Base-by-base conservation (phyloP, 1,284 basidiomycete genomes). In the Malassezia brasiliensis region DNA sequence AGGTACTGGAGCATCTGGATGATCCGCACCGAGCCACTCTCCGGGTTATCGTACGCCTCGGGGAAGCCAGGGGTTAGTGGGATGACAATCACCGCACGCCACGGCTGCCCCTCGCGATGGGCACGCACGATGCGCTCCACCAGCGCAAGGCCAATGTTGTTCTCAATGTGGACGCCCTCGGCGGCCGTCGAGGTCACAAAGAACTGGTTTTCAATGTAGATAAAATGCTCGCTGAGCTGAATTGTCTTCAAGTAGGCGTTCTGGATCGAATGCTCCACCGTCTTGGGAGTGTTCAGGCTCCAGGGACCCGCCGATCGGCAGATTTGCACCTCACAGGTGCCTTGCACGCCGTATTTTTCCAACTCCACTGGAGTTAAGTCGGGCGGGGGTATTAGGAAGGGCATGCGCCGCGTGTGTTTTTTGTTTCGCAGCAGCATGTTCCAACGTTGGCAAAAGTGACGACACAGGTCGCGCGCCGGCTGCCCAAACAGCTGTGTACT, bases 271-370 rank as follows among this genome's bases (percentile, higher is more conserved):
- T 87, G 84, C 76, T 99, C 93, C 44, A 87, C 82, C 66, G 82
- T 84, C 56, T 83, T 84, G 12, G 83, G 80, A 1, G 90, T 96
- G 2, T 91, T 93, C 76, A 98, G 80, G 2, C 90, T 94, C 93
- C 93, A 99, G 0, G 89, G 88, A 0, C 91, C 91, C 19, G 87
- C 87, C 10, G 89, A 93, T 15, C 93, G 84, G 76, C 90, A 94
- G 63, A 99, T 90, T 75, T 99, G 93, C 67, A 96, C 81, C 75
- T 99, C 94, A 72, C 91, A 96, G 0, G 93, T 96, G 12, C 94
- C 93, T 3, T 87, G 90, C 40, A 99, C 80, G 28, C 88, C 87
- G 77, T 88, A 80, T 45, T 84, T 81, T 25, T 83, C 78, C 15
- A 98, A 79, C 68, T 98, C 89, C 10, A 82, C 81, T 4, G 85